Percentiles rank a stretch among this genome's conserved stretches.
Evolutionary conservation across 2,329 filamentous ascomycete genomes (phyloP).

Genomic region (Nigrospora sphaerica): DNA sequence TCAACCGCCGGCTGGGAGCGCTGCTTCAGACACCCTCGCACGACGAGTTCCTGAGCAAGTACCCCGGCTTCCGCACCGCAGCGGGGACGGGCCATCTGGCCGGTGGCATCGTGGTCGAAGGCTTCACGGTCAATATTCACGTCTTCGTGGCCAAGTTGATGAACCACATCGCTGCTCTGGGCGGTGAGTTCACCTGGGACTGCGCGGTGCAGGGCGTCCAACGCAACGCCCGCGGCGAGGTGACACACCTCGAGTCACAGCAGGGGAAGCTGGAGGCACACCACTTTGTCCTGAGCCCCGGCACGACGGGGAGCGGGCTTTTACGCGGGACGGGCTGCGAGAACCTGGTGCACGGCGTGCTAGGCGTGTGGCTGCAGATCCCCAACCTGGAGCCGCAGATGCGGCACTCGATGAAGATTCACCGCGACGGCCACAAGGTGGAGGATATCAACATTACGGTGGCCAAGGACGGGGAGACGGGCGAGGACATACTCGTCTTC

Average conservation of each 20-base stretch:
- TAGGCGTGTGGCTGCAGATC: constrained; percentile 5
- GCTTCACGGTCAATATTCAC: constrained; percentile 6
- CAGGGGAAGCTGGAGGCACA: neutral
- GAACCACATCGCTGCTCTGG: constrained; percentile 1
- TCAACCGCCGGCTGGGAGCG: too few species aligned
- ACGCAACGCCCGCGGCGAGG: too few species aligned
- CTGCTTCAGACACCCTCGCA: neutral
- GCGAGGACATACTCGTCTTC: constrained; percentile 5
- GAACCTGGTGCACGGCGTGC: constrained; percentile 4
- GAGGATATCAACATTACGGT: constrained; percentile 6
- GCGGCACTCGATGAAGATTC: constrained; percentile 5
- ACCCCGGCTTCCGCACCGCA: neutral
- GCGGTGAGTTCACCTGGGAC: neutral
- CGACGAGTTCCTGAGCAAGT: neutral
- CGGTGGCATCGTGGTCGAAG: constrained; percentile 5
- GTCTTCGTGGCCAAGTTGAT: constrained; percentile 3
- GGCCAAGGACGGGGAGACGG: constrained; percentile 1
- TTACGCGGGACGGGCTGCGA: neutral
- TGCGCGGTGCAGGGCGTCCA: too few species aligned
- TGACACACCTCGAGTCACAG: neutral
- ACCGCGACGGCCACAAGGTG: constrained; percentile 2
- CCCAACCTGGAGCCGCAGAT: constrained; percentile 4
- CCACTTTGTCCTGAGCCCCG: neutral
- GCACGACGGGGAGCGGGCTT: neutral
- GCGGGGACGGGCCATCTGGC: neutral